Evolutionary conservation across 2,329 filamentous ascomycete species (phyloP).

Genomic region (Falciphora oryzae): DNA sequence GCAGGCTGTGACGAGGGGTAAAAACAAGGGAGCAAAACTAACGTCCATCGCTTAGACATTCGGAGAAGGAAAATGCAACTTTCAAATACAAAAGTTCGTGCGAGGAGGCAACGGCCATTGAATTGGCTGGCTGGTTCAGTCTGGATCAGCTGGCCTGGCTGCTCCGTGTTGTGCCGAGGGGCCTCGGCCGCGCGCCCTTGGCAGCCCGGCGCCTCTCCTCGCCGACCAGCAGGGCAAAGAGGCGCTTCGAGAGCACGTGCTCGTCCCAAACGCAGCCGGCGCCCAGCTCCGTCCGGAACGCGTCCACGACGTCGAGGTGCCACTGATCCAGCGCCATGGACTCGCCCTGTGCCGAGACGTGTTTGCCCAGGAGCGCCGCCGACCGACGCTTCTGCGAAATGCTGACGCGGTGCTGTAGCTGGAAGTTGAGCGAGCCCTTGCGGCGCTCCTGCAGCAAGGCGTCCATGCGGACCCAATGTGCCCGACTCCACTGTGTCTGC

Average conservation of each 20-base stretch:
- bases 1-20: not conserved
- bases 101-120: no score
- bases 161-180: not conserved
- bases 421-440: conserved; percentile 34
- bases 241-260: conserved; percentile 40
- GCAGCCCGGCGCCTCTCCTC: conserved; percentile 33
- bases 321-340: conserved; percentile 44
- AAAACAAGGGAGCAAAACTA: not conserved
- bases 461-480: conserved; percentile 50
- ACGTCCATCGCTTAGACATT: not conserved
- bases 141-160: not conserved
- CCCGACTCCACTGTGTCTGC: conserved; percentile 17
- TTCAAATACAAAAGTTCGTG: no score
- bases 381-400: conserved; percentile 18
- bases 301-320: conserved; percentile 54
- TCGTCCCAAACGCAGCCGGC: conserved; percentile 39
- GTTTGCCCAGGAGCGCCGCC: conserved; percentile 39
- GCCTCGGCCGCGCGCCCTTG: not conserved
- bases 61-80: not conserved
- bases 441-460: conserved; percentile 46
- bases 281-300: conserved; percentile 41
- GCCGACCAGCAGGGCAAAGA: conserved; percentile 48
- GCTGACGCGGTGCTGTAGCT: conserved; percentile 23
- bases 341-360: conserved; percentile 40
- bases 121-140: no score